Evolutionary conservation across 108 stramenopile species (phyloP).

Genomic region (Pseudonitzschia pungens): DNA sequence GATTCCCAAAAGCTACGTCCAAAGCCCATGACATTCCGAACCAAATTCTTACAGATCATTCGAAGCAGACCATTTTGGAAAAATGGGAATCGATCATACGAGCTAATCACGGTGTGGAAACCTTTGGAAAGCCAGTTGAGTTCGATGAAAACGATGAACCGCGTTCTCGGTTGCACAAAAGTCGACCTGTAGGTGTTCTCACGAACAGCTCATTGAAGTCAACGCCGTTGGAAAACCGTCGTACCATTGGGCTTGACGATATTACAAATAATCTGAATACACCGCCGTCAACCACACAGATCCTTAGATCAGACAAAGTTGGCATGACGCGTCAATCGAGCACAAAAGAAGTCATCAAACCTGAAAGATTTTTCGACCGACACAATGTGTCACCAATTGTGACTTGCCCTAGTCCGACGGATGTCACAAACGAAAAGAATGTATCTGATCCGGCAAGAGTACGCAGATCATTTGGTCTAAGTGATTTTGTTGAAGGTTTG

Average conservation of each 20-base stretch:
- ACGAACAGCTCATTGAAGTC: not conserved
- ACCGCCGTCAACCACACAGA: not conserved
- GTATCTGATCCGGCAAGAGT: not conserved
- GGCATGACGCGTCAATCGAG: not conserved
- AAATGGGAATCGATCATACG: slow-evolving; percentile 11
- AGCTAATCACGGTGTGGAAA: not conserved
- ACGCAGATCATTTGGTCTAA: not conserved
- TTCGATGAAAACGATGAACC: not conserved
- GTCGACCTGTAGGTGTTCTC: not conserved
- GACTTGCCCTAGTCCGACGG: not conserved
- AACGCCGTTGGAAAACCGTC: not conserved
- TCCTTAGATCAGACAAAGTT: not conserved
- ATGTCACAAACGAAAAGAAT: not conserved
- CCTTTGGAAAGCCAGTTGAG: not conserved
- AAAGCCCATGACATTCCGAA: not conserved
- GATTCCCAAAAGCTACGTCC: not conserved
- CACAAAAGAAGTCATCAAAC: not conserved
- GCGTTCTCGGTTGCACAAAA: not conserved
- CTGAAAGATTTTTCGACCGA: not conserved
- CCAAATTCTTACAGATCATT: not conserved
- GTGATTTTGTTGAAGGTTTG: not conserved
- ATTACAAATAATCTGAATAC: slow-evolving; percentile 4
- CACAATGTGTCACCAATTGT: not conserved
- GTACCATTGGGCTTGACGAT: not conserved
- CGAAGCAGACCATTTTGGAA: not conserved